These are phyloP conservation scores for Fusarium equiseti DNA, from an alignment of 2,329 filamentous ascomycete genomes.

Conservation along the genomic window DNA sequence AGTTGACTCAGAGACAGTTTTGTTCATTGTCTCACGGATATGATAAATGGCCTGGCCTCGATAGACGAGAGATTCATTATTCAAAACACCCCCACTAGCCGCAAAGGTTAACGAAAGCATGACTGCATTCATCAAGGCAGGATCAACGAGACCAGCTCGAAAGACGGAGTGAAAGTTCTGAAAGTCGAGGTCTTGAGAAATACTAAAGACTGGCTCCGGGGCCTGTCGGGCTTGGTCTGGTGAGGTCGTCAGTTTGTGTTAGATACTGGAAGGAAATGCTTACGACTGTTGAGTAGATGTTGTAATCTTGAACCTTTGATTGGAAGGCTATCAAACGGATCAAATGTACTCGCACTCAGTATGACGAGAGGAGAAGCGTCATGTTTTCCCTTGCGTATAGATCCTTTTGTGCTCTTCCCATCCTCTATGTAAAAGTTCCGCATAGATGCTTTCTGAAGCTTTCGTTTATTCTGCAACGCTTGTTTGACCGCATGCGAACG, in stretches of 20 bases:
- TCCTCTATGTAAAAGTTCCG: constrained; percentile 23
- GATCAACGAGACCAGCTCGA: constrained; percentile 50
- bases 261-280: background rate
- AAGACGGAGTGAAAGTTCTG: constrained; percentile 55
- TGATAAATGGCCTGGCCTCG: constrained; percentile 49
- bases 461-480: constrained; percentile 31
- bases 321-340: constrained; percentile 33
- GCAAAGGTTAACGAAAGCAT: constrained; percentile 57
- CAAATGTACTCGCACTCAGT: background rate
- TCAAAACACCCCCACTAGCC: constrained; percentile 40
- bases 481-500: constrained; percentile 39
- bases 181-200: constrained; percentile 53
- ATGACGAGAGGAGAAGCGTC: background rate
- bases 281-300: constrained; percentile 18
- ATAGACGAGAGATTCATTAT: constrained; percentile 53
- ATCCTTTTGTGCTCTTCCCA: background rate
- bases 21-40: constrained; percentile 53
- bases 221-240: constrained; percentile 45
- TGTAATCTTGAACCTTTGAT: constrained; percentile 26
- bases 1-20: constrained; percentile 52
- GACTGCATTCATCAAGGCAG: constrained; percentile 54
- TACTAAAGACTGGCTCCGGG: constrained; percentile 54
- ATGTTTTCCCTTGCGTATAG: fast-evolving
- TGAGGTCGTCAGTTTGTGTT: fast-evolving
- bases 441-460: background rate